Base-by-base conservation (phyloP, 345 rosid species). In the Microthlaspi erraticum region DNA sequence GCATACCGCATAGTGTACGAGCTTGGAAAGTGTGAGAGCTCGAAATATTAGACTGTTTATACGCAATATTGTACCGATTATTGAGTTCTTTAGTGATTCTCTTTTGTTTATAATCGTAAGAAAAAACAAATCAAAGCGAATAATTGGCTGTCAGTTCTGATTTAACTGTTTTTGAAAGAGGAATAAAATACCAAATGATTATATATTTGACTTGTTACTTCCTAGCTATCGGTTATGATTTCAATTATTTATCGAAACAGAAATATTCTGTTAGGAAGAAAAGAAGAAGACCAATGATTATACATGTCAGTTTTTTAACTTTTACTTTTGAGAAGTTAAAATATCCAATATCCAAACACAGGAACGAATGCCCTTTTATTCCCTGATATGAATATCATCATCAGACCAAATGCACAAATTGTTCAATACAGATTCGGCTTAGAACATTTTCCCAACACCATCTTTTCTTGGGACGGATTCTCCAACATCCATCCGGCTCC, bases 391-490 rank as follows among this genome's bases (percentile, higher is more conserved):
- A 11, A n/a, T n/a, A n/a, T n/a, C n/a, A n/a, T n/a, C 7, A 45
- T 59, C 45, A 66, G 10, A 29, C 33, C 43, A 41, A 66, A 60
- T 60, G 75, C 61, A 71, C 46, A 46, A 53, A 41, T 34, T 32
- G 23, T 50, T 43, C 42, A 51, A 70, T 43, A 69, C 74, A 60
- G 5, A 69, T 68, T 71, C 23, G 5, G 45, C 76, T 79, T 79
- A 91, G 76, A 87, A 91, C 94, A 93, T 89, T 82, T 93, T 93
- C 19, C 93, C 98, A 13, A 61, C 54, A 32, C 96, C 94, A 17
- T 83, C 90, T 66, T 77, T 78, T 78, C 90, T 83, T 2, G 90
- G 91, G 53, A 86, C 82, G 8, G 96, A 85, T 76, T 91, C 90
- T 48, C 80, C 70, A 32, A 93, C 91, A 55, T 89, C 93, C 97